phyloP scores from a whole-genome alignment of 2,329 filamentous ascomycete genomes.

The Fusarium camptoceras region DNA sequence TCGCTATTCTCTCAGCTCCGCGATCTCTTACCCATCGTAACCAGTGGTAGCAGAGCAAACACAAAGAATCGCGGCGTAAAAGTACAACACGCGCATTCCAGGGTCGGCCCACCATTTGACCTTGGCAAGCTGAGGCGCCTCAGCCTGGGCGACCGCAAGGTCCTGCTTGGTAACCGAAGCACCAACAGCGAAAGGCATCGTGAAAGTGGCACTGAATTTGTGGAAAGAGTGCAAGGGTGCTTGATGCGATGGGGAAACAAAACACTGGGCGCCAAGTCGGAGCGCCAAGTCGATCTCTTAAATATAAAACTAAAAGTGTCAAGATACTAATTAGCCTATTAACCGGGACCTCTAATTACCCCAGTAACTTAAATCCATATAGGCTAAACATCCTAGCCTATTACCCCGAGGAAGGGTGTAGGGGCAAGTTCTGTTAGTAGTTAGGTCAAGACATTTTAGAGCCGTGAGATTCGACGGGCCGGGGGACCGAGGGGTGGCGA shows the following conservation, averaged over 20 bases:
- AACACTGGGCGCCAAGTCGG: background rate
- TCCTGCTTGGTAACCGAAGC: conserved; percentile 21
- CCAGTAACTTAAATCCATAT: background rate
- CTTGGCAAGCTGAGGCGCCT: conserved; percentile 63
- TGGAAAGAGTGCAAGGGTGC: background rate
- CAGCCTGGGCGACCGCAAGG: conserved; percentile 55
- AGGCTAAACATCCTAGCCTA: background rate
- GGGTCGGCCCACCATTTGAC: conserved; percentile 69
- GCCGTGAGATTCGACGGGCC: background rate
- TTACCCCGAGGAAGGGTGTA: background rate
- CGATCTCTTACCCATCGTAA: conserved; percentile 61
- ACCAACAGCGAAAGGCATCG: conserved; percentile 26
- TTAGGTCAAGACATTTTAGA: background rate
- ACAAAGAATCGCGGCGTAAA: conserved; percentile 65
- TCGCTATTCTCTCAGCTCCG: no score
- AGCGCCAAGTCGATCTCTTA: background rate
- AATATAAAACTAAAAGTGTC: background rate
- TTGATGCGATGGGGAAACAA: background rate
- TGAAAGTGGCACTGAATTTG: background rate
- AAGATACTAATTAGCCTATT: background rate
- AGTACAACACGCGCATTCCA: conserved; percentile 60
- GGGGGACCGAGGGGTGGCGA: background rate
- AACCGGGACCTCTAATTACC: background rate
- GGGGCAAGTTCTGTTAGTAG: background rate
- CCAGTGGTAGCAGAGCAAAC: conserved; percentile 72